Evolutionary conservation across 805 yeast species (phyloP).

Genomic region (Sporopachydermia lactativora): DNA sequence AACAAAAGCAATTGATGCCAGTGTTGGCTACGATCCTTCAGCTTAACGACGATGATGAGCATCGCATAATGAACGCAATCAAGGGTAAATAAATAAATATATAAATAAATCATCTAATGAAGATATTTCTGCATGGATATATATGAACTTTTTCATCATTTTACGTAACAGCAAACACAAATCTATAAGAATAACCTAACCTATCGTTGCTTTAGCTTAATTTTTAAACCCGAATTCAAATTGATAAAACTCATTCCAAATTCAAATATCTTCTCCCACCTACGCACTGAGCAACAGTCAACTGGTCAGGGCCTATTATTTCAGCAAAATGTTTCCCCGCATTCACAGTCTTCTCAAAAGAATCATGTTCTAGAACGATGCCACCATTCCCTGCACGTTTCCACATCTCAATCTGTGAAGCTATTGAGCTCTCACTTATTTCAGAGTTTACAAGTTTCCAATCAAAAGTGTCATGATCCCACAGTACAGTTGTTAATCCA

Average conservation of each 20-base stretch:
- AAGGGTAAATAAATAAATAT: no score
- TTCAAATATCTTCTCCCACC: constrained; percentile 27
- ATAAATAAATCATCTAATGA: no score
- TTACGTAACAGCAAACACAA: constrained; percentile 5
- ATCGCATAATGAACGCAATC: constrained; percentile 50
- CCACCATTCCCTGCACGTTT: constrained; percentile 29
- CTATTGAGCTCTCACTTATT: constrained; percentile 38
- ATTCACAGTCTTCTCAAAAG: constrained; percentile 47
- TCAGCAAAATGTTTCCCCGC: constrained; percentile 46
- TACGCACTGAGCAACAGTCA: constrained; percentile 70
- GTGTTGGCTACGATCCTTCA: constrained; percentile 67
- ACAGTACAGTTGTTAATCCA: constrained; percentile 76
- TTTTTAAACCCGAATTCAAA: no score
- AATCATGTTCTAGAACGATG: constrained; percentile 80
- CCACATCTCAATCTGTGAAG: constrained; percentile 44
- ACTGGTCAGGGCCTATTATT: constrained; percentile 43
- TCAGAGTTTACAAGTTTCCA: constrained; percentile 57
- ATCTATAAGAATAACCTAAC: no score
- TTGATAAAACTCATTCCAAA: not conserved
- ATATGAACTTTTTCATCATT: constrained; percentile 7
- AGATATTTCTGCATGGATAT: constrained; percentile 2
- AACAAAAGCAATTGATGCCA: constrained; percentile 70
- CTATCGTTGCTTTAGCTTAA: no score
- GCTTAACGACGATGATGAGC: constrained; percentile 58
- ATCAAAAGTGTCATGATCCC: constrained; percentile 89